Percentiles rank a stretch among this genome's conserved stretches.
Evolutionary conservation across 1,284 basidiomycete genomes (phyloP).

Genomic region (Laetiporus sulphureus): DNA sequence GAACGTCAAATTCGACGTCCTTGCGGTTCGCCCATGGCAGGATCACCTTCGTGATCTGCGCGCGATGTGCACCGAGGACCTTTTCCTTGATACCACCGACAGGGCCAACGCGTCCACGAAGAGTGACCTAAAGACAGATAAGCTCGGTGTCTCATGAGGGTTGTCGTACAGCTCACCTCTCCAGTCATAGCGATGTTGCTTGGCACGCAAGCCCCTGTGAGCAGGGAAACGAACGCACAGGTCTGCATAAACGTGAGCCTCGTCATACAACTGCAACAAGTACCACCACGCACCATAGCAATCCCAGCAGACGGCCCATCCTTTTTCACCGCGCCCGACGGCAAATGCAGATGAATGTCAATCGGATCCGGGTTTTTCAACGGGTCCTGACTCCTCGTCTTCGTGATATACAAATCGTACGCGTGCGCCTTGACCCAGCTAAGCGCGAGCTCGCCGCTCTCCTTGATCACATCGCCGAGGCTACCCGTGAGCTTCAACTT

Average conservation of each 20-base stretch:
- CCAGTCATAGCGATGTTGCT: conserved; percentile 78
- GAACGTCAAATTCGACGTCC: conserved; percentile 81
- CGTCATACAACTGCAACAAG: too few species aligned
- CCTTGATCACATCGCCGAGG: conserved; percentile 81
- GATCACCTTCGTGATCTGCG: conserved; percentile 75
- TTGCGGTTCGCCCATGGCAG: conserved; percentile 79
- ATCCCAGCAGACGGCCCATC: conserved; percentile 88
- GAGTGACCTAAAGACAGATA: conserved; percentile 48
- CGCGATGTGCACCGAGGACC: conserved; percentile 78
- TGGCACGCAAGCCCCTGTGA: conserved; percentile 70
- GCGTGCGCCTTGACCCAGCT: conserved; percentile 85
- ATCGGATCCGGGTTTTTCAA: conserved; percentile 63
- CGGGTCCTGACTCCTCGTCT: conserved; percentile 61
- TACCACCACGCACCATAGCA: conserved; percentile 55
- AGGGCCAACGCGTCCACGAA: conserved; percentile 72
- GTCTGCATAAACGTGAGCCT: conserved; percentile 34
- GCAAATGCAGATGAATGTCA: conserved; percentile 86
- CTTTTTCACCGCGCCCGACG: conserved; percentile 84
- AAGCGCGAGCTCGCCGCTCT: conserved; percentile 82
- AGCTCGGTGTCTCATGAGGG: neutral
- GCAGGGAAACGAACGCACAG: conserved; percentile 78
- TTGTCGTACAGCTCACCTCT: conserved; percentile 40
- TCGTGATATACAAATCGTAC: conserved; percentile 74
- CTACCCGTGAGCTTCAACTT: conserved; percentile 75
- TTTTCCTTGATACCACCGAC: conserved; percentile 85